phyloP scores from a whole-genome alignment of 768 basidiomycete genomes.

The Boletales sp. region DNA sequence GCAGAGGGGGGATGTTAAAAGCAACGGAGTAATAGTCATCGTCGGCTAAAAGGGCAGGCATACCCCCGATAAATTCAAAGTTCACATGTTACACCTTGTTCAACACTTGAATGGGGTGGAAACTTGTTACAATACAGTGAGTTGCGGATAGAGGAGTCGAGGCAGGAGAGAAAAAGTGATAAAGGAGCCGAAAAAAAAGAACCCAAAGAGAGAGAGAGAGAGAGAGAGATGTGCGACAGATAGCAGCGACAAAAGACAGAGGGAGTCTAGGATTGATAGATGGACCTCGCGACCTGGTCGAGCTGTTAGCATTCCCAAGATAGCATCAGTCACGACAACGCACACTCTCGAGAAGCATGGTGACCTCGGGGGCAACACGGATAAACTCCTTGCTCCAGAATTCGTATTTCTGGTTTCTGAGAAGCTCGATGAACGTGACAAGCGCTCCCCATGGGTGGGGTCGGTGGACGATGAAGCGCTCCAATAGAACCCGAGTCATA shows the following conservation, averaged over 20 bases:
- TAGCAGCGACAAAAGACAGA: constrained; percentile 63
- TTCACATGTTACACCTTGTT: constrained; percentile 50
- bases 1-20: constrained; percentile 7
- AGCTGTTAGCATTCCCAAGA: constrained; percentile 1
- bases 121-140: constrained; percentile 84
- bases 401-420: constrained; percentile 86
- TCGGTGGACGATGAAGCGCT: constrained; percentile 89
- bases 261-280: constrained; percentile 73
- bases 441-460: constrained; percentile 97
- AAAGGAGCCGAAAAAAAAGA: constrained; percentile 25
- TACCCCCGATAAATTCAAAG: constrained; percentile 37
- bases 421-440: constrained; percentile 89
- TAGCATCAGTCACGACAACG: constrained; percentile 26
- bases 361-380: constrained; percentile 82
- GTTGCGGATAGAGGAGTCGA: constrained; percentile 38
- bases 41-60: constrained; percentile 11
- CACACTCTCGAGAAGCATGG: constrained; percentile 80
- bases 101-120: constrained; percentile 51
- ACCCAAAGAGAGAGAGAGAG: constrained; percentile 68
- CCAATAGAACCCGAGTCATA: constrained; percentile 85
- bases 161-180: constrained; percentile 9
- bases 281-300: constrained; percentile 67
- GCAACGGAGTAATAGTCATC: constrained; percentile 13
- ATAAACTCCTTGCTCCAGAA: constrained; percentile 90
- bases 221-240: constrained; percentile 76